A percentile compares a stretch with the other conserved stretches of the same genome.
These are phyloP conservation scores for Fibroporia radiculosa DNA, from an alignment of 768 basidiomycete species.

Conservation along the genomic window DNA sequence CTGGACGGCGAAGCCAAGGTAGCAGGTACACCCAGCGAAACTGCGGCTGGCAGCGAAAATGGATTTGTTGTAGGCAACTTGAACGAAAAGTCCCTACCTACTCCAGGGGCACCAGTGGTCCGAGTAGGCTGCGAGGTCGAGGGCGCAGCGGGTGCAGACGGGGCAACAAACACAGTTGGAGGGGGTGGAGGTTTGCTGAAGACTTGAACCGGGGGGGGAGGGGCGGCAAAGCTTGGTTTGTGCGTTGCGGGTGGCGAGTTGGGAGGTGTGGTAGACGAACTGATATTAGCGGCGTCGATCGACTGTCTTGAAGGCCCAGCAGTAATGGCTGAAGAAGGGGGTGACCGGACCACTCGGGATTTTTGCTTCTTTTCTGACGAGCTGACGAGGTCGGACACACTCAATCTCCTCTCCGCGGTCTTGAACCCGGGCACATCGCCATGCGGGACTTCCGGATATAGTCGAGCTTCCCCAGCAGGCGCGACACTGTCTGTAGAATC, in stretches of 20 bases:
- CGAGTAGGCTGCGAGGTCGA: conserved; percentile 13
- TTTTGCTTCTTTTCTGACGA: conserved; percentile 20
- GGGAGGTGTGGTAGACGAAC: conserved; percentile 49
- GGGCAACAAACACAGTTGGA: conserved; percentile 35
- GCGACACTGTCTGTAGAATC: conserved; percentile 1
- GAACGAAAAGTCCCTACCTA: conserved; percentile 24
- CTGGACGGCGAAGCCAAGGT: conserved; percentile 19
- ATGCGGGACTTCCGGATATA: neutral
- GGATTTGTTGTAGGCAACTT: conserved; percentile 28
- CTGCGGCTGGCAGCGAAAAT: conserved; percentile 37
- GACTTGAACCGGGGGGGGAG: conserved; percentile 41
- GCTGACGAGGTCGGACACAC: conserved; percentile 49
- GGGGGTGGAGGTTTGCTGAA: conserved; percentile 49
- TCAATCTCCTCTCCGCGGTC: conserved; percentile 32
- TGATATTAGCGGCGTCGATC: conserved; percentile 16
- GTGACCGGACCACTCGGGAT: neutral
- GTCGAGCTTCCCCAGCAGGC: neutral
- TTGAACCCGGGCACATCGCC: conserved; percentile 1
- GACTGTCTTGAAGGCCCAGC: conserved; percentile 9
- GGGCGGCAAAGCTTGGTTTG: conserved; percentile 26
- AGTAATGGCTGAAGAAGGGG: neutral
- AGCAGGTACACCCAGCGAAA: conserved; percentile 36
- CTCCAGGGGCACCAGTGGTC: conserved; percentile 3
- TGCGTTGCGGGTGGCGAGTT: conserved; percentile 38
- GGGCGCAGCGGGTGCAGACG: conserved; percentile 23